These are phyloP conservation scores for Ilex asprella DNA, from an alignment of 257 asterid species.

Conservation along the genomic window DNA sequence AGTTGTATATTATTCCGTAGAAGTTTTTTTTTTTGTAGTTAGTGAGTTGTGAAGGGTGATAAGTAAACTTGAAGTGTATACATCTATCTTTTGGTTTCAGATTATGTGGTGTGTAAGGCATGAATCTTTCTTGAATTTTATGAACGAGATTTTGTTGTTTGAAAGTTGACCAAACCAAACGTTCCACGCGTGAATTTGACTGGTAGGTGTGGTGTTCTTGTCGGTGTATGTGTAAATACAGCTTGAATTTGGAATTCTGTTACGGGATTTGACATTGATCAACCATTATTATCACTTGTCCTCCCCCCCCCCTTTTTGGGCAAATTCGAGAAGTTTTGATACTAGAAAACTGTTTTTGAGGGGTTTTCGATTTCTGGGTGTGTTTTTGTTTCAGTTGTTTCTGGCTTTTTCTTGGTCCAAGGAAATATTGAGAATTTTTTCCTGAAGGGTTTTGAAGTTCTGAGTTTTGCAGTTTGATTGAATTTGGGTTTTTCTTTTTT, in stretches of 20 bases:
- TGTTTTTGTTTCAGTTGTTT: background rate
- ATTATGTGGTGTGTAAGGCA: slow-evolving; percentile 16
- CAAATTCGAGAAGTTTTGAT: slow-evolving; percentile 10
- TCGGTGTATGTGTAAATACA: slow-evolving; percentile 12
- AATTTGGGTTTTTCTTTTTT: no score
- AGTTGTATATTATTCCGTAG: no score
- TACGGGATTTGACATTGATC: slow-evolving; percentile 8
- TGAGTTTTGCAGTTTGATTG: slow-evolving; percentile 5
- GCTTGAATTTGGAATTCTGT: slow-evolving; percentile 15
- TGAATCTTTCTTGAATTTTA: slow-evolving; percentile 17
- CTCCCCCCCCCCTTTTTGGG: background rate
- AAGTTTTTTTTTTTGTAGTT: no score
- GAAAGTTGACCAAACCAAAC: slow-evolving; percentile 22
- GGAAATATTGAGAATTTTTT: slow-evolving; percentile 7
- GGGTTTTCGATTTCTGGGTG: slow-evolving; percentile 14
- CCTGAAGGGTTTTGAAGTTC: slow-evolving; percentile 13
- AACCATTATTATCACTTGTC: slow-evolving; percentile 10
- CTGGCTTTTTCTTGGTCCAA: background rate
- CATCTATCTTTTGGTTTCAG: background rate
- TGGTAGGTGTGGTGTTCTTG: slow-evolving; percentile 20
- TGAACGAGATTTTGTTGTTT: slow-evolving; percentile 10
- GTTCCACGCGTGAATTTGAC: slow-evolving; percentile 36
- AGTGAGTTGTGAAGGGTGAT: no score
- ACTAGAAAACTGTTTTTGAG: slow-evolving; percentile 13
- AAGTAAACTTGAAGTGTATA: no score